These are phyloP conservation scores for Myriosclerotinia scirpicola DNA, from an alignment of 2,329 filamentous ascomycete genomes.

Conservation along the genomic window DNA sequence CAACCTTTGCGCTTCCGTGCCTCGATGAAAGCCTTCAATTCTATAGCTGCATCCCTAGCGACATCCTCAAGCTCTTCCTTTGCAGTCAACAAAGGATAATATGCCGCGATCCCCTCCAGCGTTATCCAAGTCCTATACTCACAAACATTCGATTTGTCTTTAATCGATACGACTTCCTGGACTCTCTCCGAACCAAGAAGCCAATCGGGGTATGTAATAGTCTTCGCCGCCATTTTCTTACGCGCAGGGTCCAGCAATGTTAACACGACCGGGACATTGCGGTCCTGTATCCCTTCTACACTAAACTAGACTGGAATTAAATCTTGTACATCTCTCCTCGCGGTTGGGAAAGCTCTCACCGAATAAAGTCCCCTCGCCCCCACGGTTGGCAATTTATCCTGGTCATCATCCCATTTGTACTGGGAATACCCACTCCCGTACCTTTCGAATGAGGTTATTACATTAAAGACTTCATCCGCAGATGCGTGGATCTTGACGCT, in stretches of 20 bases:
- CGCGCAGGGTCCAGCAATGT: conserved; percentile 29
- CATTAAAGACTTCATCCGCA: conserved; percentile 30
- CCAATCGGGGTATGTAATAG: conserved; percentile 28
- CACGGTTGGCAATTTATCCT: conserved; percentile 26
- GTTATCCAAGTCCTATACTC: conserved; percentile 33
- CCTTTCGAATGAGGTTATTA: conserved; percentile 27
- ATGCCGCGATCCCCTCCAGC: conserved; percentile 30
- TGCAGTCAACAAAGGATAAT: conserved; percentile 30
- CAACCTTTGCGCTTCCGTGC: background rate
- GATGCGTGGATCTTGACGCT: conserved; percentile 29
- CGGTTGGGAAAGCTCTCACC: conserved; percentile 19
- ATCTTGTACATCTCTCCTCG: background rate
- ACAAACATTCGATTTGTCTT: conserved; percentile 26
- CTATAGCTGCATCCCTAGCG: conserved; percentile 17
- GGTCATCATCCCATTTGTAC: conserved; percentile 28
- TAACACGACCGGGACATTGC: conserved; percentile 20
- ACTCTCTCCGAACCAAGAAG: conserved; percentile 30
- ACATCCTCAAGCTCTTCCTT: conserved; percentile 27
- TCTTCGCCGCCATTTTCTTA: conserved; percentile 27
- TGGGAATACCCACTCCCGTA: conserved; percentile 26
- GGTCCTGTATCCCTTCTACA: conserved; percentile 15
- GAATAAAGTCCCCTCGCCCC: conserved; percentile 29
- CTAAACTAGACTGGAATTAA: conserved; percentile 7
- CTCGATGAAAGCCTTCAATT: conserved; percentile 21
- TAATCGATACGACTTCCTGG: conserved; percentile 31